A percentile compares a stretch with the other conserved stretches of the same genome.
These are phyloP conservation scores for Sextonia rubra DNA, from an alignment of 164 flowering plant genomes.

Conservation along the genomic window DNA sequence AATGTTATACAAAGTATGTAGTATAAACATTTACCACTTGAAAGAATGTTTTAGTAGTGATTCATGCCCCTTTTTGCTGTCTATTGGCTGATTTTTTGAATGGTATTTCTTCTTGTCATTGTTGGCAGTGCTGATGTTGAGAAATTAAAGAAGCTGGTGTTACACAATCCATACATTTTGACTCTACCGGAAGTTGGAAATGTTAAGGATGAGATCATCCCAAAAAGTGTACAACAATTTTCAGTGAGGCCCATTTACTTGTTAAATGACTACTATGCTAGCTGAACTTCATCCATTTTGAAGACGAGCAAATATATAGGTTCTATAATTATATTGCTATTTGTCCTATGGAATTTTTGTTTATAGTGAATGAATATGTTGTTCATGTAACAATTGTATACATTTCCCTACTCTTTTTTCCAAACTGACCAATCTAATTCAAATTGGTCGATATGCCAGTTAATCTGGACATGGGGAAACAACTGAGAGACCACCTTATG, in stretches of 20 bases:
- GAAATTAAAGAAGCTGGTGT: constrained; percentile 80
- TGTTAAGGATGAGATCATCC: constrained; percentile 68
- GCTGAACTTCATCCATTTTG: background rate
- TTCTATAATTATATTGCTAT: background rate
- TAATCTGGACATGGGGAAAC: too few species aligned
- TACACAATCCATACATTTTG: constrained; percentile 85
- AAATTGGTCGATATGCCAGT: too few species aligned
- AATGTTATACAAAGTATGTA: too few species aligned
- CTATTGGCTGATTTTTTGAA: too few species aligned
- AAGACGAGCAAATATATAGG: too few species aligned
- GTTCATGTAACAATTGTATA: too few species aligned
- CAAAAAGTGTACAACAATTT: constrained; percentile 89
- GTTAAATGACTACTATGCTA: background rate
- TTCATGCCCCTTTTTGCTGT: background rate
- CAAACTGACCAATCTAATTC: too few species aligned
- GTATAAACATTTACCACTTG: background rate
- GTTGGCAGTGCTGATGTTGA: constrained; percentile 86
- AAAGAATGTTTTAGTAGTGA: background rate
- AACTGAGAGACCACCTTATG: too few species aligned
- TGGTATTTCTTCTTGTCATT: background rate
- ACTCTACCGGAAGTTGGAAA: constrained; percentile 81
- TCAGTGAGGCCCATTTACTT: constrained; percentile 45
- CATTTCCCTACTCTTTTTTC: too few species aligned
- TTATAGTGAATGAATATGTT: background rate
- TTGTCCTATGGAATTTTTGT: background rate